Evolutionary conservation across 257 asterid species (phyloP), one percentile per base, ranked within the genome.

Genomic region (Rehmannia glutinosa): DNA sequence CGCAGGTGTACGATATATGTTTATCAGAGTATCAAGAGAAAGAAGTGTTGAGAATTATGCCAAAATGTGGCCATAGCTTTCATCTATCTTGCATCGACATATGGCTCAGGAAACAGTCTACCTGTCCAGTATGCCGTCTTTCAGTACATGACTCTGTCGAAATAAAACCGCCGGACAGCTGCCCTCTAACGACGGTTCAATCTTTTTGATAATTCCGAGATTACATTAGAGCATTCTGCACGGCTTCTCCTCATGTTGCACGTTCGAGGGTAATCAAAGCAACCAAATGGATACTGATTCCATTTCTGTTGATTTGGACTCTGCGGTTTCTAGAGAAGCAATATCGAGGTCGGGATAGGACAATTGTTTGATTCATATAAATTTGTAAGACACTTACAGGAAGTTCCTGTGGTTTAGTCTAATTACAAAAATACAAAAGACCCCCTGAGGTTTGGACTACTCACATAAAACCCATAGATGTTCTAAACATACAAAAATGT

Each of bases 61-160:
- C 98, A 0, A 81, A 77, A 45, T 92, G 98, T 58, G 96, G 97
- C 59, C 98, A 89, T 16, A 87, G 86, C 69, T 87, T 89, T 68
- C 97, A 87, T 71, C 82, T 87, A 7, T 75, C 88, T 16, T 92
- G 96, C 88, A 92, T 92, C 2, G 97, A 92, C 62, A 62, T 77
- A 33, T 92, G 98, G 98, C 91, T 90, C 8, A 74, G 87, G 70
- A 90, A 86, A 75, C 97, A 87, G 51, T 77, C 93, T 1, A 87
- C 98, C 12, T 90, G 98, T 70, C 98, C 98, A 15, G 95, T 92
- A 0, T 92, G 96, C 72, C 95, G 96, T 39, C 90, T 92, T 62
- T 77, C 92, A 1, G 73, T 92, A 35, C 86, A 75, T 3, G 84
- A 74, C 43, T 80, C 87, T n/a, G 52, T 60, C 17, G 88, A 81